phyloP scores from a whole-genome alignment of 2,329 filamentous ascomycete genomes.

The Xylariaceae sp. region DNA sequence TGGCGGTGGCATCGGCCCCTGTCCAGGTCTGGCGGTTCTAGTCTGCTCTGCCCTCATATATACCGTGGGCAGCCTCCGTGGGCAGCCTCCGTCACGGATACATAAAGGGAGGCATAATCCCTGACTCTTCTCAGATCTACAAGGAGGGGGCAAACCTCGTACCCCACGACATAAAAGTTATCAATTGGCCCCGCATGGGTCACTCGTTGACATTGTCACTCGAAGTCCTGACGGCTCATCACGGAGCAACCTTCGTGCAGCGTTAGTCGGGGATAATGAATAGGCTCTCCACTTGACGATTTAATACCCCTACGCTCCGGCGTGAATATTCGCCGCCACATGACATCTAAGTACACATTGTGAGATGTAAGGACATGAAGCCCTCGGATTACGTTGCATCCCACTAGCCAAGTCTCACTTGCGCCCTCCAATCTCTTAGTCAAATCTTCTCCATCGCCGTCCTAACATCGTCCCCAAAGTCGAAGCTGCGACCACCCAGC shows the following conservation, averaged over 20 bases:
- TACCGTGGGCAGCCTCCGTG: neutral
- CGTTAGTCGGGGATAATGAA: neutral
- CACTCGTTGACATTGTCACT: neutral
- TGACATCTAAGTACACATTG: neutral
- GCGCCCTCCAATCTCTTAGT: neutral
- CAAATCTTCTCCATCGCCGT: constrained; percentile 6
- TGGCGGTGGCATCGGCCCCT: neutral
- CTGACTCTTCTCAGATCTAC: neutral
- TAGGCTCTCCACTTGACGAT: neutral
- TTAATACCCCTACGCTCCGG: too few relatives aligned
- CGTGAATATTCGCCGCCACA: neutral
- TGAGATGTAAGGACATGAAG: too few relatives aligned
- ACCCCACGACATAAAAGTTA: neutral
- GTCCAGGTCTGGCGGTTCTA: neutral
- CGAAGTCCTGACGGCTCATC: neutral
- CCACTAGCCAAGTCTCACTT: neutral
- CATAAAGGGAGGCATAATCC: neutral
- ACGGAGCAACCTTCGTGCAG: neutral
- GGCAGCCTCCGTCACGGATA: neutral
- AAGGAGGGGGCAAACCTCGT: neutral
- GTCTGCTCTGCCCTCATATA: neutral
- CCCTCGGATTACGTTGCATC: neutral
- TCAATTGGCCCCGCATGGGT: neutral
- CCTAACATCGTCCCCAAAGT: constrained; percentile 27
- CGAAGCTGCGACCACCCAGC: constrained; percentile 23